These are phyloP conservation scores for Tritrichomonas musculus DNA, from an alignment of 208 protist genomes.

Conservation along the genomic window DNA sequence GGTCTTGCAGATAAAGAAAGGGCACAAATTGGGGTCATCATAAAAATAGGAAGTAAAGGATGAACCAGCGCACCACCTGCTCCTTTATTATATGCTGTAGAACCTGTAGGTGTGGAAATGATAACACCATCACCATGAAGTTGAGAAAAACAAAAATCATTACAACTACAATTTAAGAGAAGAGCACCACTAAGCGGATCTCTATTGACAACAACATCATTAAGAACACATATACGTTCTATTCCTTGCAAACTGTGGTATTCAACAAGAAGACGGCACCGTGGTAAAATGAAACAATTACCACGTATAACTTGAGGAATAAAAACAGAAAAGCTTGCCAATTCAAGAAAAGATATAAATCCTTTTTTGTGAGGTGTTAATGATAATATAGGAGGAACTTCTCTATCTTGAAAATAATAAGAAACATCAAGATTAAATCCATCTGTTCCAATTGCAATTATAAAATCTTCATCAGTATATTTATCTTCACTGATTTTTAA, in stretches of 20 bases:
- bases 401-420: not conserved
- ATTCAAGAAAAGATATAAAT: conserved; percentile 2
- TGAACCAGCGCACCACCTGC: conserved; percentile 68
- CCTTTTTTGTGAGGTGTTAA: not conserved
- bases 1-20: conserved; percentile 70
- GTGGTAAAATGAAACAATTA: not conserved
- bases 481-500: not conserved
- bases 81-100: conserved; percentile 66
- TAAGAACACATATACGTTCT: not conserved
- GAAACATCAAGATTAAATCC: not conserved
- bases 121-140: conserved; percentile 54
- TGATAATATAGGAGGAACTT: not conserved
- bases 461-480: not conserved
- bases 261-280: not conserved
- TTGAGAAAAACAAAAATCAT: not conserved
- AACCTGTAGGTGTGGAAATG: conserved; percentile 70
- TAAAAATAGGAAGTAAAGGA: conserved; percentile 53
- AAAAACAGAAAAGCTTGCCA: not conserved
- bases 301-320: conserved; percentile 8
- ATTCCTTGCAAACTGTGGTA: not conserved
- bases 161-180: not conserved
- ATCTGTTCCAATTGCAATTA: conserved; percentile 12
- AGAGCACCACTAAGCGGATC: not conserved
- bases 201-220: not conserved
- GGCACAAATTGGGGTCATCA: conserved; percentile 74